Evolutionary conservation across 805 yeast genomes (phyloP).

Genomic region (Ogataea minuta): DNA sequence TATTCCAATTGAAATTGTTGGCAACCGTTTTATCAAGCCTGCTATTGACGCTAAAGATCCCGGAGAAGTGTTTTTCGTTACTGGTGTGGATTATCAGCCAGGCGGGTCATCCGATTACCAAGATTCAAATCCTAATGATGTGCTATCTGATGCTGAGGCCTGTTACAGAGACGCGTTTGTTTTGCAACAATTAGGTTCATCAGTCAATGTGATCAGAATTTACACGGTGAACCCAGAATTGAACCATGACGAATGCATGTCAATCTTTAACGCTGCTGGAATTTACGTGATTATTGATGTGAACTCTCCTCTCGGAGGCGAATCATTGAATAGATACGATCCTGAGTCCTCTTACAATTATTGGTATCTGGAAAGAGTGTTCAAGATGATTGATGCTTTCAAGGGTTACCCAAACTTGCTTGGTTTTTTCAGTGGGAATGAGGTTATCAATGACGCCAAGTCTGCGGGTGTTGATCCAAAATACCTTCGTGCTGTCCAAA

Average conservation of each 20-base stretch:
- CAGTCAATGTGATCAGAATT: slow-evolving; percentile 76
- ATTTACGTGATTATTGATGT: slow-evolving; percentile 86
- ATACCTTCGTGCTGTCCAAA: slow-evolving; percentile 84
- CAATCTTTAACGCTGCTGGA: slow-evolving; percentile 85
- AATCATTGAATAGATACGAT: slow-evolving; percentile 69
- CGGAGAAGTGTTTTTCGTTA: slow-evolving; percentile 68
- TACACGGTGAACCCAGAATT: slow-evolving; percentile 80
- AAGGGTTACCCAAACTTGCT: slow-evolving; percentile 78
- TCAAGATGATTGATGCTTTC: slow-evolving; percentile 82
- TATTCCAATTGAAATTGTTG: slow-evolving; percentile 55
- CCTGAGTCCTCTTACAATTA: slow-evolving; percentile 70
- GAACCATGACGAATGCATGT: slow-evolving; percentile 89
- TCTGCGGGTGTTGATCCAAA: slow-evolving; percentile 67
- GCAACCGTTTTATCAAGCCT: slow-evolving; percentile 60
- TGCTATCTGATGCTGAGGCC: slow-evolving; percentile 61
- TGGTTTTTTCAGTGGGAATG: slow-evolving; percentile 91
- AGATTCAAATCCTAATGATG: slow-evolving; percentile 46
- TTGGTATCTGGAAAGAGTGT: slow-evolving; percentile 70
- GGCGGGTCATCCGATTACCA: slow-evolving; percentile 78
- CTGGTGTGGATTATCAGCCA: slow-evolving; percentile 91
- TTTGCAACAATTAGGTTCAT: slow-evolving; percentile 68
- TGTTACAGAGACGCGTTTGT: slow-evolving; percentile 81
- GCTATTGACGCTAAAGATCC: slow-evolving; percentile 31
- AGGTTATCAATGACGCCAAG: slow-evolving; percentile 75
- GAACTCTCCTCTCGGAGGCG: slow-evolving; percentile 66